A percentile compares a stretch with the other conserved stretches of the same genome.
phyloP scores from a whole-genome alignment of 352 stramenopile species.

The Blastocystis sp. region DNA sequence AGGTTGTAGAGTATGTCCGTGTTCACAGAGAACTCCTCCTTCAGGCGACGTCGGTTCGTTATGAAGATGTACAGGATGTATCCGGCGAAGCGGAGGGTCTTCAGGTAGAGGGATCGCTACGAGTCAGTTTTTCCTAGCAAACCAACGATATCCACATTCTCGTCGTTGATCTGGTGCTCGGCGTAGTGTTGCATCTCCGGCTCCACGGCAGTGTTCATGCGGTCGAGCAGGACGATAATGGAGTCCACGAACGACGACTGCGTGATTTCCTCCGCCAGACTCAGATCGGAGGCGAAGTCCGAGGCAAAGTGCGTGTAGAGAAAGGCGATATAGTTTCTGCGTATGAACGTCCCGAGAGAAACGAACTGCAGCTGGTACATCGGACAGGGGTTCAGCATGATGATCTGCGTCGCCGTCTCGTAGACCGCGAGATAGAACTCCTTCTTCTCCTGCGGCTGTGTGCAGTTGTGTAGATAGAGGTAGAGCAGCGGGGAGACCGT shows the following conservation, averaged over 20 bases:
- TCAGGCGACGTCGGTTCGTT: background rate
- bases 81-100: background rate
- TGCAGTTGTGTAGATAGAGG: background rate
- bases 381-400: background rate
- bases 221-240: background rate
- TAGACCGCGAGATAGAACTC: background rate
- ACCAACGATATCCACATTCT: background rate
- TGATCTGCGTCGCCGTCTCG: background rate
- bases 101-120: background rate
- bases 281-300: background rate
- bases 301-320: background rate
- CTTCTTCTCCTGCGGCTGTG: background rate
- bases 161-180: background rate
- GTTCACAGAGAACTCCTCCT: background rate
- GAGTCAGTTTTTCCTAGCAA: background rate
- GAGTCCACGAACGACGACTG: background rate
- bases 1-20: constrained; percentile 8
- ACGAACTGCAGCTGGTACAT: background rate
- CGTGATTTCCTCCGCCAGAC: background rate
- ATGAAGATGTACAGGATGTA: background rate
- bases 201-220: background rate
- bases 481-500: background rate
- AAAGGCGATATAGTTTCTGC: background rate
- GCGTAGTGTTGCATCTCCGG: too few species aligned
- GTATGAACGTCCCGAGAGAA: background rate